Percentiles rank a stretch among this genome's conserved stretches.
These are phyloP conservation scores for Yarrowia sp. DNA, from an alignment of 805 yeast species.

Conservation along the genomic window DNA sequence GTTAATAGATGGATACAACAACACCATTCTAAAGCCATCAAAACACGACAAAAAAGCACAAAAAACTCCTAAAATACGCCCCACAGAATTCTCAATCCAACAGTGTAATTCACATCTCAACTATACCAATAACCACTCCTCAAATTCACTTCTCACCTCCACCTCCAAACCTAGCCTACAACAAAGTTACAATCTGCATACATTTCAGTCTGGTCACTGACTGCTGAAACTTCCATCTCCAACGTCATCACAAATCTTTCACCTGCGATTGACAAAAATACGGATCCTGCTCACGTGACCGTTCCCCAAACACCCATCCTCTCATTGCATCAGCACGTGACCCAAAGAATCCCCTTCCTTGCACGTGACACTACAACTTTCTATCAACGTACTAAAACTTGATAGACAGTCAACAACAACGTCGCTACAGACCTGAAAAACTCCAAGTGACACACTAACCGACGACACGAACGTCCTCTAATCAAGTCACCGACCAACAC, in stretches of 20 bases:
- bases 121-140: too few relatives aligned
- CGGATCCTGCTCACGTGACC: not conserved
- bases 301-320: not conserved
- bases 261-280: not conserved
- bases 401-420: too few relatives aligned
- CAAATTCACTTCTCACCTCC: not conserved
- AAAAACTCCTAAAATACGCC: too few relatives aligned
- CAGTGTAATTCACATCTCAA: too few relatives aligned
- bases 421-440: too few relatives aligned
- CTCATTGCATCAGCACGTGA: not conserved
- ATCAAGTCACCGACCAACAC: not conserved
- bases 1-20: too few relatives aligned
- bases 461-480: not conserved
- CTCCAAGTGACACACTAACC: not conserved
- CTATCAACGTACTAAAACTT: too few relatives aligned
- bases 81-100: too few relatives aligned
- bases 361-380: too few relatives aligned
- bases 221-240: not conserved
- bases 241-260: not conserved
- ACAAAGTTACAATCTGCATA: conserved; percentile 2
- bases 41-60: too few relatives aligned
- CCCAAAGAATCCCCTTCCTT: not conserved
- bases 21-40: too few relatives aligned
- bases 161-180: not conserved
- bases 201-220: not conserved